Evolutionary conservation across 2,329 filamentous ascomycete genomes (phyloP).

Genomic region (Chalara sp.): DNA sequence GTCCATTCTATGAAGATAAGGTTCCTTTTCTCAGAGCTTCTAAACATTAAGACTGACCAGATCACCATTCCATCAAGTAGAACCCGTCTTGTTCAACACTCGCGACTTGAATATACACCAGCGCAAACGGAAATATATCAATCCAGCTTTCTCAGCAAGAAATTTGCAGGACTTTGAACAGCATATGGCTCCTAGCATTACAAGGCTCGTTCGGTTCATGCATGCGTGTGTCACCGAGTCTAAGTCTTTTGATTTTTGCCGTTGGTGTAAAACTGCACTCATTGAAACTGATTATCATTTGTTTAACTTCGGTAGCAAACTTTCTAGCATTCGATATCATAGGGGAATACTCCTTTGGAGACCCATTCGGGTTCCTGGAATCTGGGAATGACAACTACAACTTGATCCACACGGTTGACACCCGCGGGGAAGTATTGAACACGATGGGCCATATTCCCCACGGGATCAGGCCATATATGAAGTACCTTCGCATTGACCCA

Average conservation of each 20-base stretch:
- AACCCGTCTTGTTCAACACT: constrained; percentile 1
- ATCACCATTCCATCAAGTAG: constrained; percentile 1
- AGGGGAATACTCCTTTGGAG: too few species aligned
- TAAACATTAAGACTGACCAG: neutral
- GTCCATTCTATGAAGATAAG: constrained; percentile 2
- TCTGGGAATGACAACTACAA: too few species aligned
- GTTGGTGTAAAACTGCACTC: too few species aligned
- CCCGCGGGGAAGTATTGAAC: neutral
- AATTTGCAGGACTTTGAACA: too few species aligned
- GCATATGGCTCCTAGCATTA: too few species aligned
- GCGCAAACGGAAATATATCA: constrained; percentile 1
- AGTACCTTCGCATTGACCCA: neutral
- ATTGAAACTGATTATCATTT: too few species aligned
- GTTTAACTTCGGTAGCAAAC: too few species aligned
- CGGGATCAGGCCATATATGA: neutral
- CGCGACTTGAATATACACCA: neutral
- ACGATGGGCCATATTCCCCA: neutral
- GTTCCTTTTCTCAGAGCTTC: neutral
- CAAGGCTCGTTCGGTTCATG: too few species aligned
- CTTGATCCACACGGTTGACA: neutral
- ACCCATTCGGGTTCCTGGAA: too few species aligned
- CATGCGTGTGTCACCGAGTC: too few species aligned
- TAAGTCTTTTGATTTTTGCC: too few species aligned
- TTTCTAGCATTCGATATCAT: too few species aligned
- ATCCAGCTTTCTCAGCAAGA: neutral